These are phyloP conservation scores for Globisporangium cystogenes DNA, from an alignment of 352 stramenopile species.

Conservation along the genomic window DNA sequence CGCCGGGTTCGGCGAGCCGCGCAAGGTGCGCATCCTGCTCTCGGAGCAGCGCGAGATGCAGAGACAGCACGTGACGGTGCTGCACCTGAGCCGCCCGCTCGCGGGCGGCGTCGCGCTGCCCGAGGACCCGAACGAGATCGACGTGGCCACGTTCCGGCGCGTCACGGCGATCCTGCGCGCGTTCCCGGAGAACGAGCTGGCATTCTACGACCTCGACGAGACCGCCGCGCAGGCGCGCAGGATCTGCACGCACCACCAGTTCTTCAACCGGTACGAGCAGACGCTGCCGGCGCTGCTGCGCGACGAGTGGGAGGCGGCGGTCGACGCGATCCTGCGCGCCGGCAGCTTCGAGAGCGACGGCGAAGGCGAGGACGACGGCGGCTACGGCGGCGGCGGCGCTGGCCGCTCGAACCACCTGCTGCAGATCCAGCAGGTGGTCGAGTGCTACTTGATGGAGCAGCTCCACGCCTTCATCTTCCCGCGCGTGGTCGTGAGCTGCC, in stretches of 20 bases:
- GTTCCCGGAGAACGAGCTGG: conserved; percentile 69
- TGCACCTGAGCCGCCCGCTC: conserved; percentile 69
- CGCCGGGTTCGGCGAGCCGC: conserved; percentile 37
- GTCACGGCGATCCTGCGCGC: conserved; percentile 73
- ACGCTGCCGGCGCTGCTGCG: conserved; percentile 37
- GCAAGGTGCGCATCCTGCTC: conserved; percentile 68
- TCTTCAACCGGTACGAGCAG: conserved; percentile 35
- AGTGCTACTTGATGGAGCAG: conserved; percentile 79
- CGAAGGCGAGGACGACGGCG: conserved; percentile 1
- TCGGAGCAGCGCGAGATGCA: conserved; percentile 53
- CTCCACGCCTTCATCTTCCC: conserved; percentile 56
- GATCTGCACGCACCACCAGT: conserved; percentile 41
- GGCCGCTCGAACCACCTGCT: conserved; percentile 30
- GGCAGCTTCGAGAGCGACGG: conserved; percentile 40
- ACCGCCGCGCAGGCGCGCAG: conserved; percentile 56
- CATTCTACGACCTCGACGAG: conserved; percentile 65
- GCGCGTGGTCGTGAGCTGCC: conserved; percentile 35
- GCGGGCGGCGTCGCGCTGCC: conserved; percentile 56
- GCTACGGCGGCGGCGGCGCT: background rate
- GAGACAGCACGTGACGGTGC: conserved; percentile 48
- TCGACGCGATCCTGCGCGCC: conserved; percentile 42
- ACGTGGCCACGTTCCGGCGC: conserved; percentile 60
- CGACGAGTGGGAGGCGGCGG: conserved; percentile 52
- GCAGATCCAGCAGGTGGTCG: conserved; percentile 72
- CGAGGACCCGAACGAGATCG: conserved; percentile 69